phyloP scores from a whole-genome alignment of 2,329 filamentous ascomycete genomes.

The Pseudonectria foliicola region DNA sequence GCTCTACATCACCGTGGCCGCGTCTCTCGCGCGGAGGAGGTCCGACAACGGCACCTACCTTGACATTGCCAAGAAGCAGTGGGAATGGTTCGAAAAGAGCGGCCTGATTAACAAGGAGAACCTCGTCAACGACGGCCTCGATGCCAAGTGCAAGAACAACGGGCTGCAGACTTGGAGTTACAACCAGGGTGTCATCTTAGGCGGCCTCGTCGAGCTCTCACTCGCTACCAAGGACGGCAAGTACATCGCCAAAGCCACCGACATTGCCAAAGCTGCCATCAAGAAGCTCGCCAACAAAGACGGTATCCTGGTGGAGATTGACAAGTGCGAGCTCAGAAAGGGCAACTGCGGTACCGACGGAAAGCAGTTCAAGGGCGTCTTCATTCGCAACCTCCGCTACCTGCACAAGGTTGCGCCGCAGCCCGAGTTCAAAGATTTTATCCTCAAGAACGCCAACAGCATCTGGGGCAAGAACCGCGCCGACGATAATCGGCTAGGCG shows the following conservation, averaged over 20 bases:
- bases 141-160: constrained; percentile 43
- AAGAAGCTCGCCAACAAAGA: constrained; percentile 33
- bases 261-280: constrained; percentile 48
- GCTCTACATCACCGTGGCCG: constrained; percentile 47
- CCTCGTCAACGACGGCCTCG: constrained; percentile 49
- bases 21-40: constrained; percentile 45
- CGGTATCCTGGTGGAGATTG: constrained; percentile 38
- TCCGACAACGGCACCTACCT: constrained; percentile 35
- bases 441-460: constrained; percentile 54
- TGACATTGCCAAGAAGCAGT: constrained; percentile 41
- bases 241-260: constrained; percentile 35
- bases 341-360: constrained; percentile 40
- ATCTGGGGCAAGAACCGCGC: constrained; percentile 57
- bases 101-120: constrained; percentile 45
- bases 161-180: constrained; percentile 44
- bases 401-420: constrained; percentile 46
- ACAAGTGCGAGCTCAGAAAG: constrained; percentile 26
- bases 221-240: constrained; percentile 34
- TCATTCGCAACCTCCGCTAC: constrained; percentile 56
- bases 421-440: constrained; percentile 43
- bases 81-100: constrained; percentile 44
- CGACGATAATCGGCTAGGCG: constrained; percentile 44
- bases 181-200: constrained; percentile 53
- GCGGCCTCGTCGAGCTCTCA: constrained; percentile 46
- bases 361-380: constrained; percentile 67